phyloP scores from a whole-genome alignment of 177 flowering plant species.

The Viscum album region DNA sequence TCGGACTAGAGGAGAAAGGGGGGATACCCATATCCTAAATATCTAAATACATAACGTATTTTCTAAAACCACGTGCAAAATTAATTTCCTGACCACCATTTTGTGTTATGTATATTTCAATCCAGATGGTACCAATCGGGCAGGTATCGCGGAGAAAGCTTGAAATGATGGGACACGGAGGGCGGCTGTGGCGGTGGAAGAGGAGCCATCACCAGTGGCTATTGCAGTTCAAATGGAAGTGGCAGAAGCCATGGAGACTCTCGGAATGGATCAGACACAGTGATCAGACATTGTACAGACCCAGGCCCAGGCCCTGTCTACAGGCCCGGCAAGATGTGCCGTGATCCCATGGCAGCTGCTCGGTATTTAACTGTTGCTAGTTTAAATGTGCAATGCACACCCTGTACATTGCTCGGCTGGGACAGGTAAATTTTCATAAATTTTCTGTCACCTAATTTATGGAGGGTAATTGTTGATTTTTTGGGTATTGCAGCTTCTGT shows the following conservation, averaged over 20 bases:
- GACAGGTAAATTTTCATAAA: slow-evolving; percentile 24
- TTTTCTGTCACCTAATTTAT: neutral
- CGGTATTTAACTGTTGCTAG: neutral
- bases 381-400: slow-evolving; percentile 7
- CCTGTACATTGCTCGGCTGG: slow-evolving; percentile 18
- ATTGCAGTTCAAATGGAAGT: slow-evolving; percentile 91
- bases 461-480: neutral
- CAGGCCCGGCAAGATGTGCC: slow-evolving; percentile 38
- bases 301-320: slow-evolving; percentile 43
- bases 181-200: slow-evolving; percentile 95
- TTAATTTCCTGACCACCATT: slow-evolving; percentile 8
- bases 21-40: no score
- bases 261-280: slow-evolving; percentile 88
- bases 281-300: slow-evolving; percentile 69
- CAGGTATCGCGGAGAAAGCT: slow-evolving; percentile 67
- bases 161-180: slow-evolving; percentile 55
- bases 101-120: slow-evolving; percentile 6
- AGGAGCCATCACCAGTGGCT: slow-evolving; percentile 97
- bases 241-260: slow-evolving; percentile 99
- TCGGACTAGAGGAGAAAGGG: no score
- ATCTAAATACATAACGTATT: no score
- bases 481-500: slow-evolving; percentile 16
- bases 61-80: no score
- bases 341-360: slow-evolving; percentile 19
- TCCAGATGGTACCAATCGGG: slow-evolving; percentile 72